Base-by-base conservation (phyloP, 2,329 filamentous ascomycete species). In the Diaporthe eres region DNA sequence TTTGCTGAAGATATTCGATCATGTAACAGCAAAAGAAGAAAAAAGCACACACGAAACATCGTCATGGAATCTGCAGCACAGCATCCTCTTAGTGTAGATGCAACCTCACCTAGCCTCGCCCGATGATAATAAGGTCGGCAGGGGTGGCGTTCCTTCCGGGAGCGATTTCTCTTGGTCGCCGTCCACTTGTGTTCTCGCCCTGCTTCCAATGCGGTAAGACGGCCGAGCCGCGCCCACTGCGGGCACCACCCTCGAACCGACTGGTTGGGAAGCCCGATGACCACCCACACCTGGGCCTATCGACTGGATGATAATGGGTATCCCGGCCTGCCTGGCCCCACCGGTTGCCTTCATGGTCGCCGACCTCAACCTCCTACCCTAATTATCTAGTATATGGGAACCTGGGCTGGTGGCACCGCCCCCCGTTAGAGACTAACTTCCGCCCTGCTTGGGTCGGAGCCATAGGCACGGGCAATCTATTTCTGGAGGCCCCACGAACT, bases 51-150 rank as follows among this genome's bases (percentile, higher is more conserved):
- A 22, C 49, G n/a, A 28, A 42, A 39, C 65, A 22, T n/a, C 65
- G 47, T 55, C 65, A 53, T 55, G 31, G 65, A 70, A 70, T 55
- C n/a, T 70, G 65, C 65, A 53, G 65, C 65, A 28, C 49, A 19
- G 49, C 5, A 28, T 3, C 5, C 9, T 4, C 31, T 34, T 25
- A 31, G 31, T 31, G 31, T 31, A n/a, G 28, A 53, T 70, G 65
- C 17, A 68, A 42, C 65, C 34, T 28, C 49, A 3, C 22, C 22
- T 58, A 34, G 8, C 17, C 42, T 19, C 37, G 28, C 8, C 34
- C 65, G 65, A 28, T 55, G n/a, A 28, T 39, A 28, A 68, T 68
- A 44, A 42, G 49, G 34, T 22, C 34, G 34, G 49, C 65, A 42
- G 49, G 65, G 65, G 37, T 70, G 49, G 13, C 12, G 4, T 22